Evolutionary conservation across 2,329 filamentous ascomycete species (phyloP).

Genomic region (Fusarium veterinarium): DNA sequence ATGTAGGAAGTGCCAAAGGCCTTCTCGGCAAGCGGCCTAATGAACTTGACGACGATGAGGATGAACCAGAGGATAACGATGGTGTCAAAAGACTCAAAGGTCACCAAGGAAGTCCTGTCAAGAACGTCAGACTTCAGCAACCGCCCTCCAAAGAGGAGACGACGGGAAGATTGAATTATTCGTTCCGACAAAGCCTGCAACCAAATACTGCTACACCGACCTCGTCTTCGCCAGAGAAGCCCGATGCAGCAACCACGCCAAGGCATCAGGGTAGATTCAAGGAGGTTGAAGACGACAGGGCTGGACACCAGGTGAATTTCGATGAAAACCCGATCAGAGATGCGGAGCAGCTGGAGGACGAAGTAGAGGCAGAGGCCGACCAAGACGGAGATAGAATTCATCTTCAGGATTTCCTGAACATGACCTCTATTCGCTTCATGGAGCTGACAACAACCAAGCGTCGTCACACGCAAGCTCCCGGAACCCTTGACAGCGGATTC

Average conservation of each 20-base stretch:
- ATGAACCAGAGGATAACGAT: slow-evolving; percentile 67
- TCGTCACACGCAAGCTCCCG: slow-evolving; percentile 80
- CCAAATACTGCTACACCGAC: slow-evolving; percentile 57
- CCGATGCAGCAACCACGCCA: slow-evolving; percentile 63
- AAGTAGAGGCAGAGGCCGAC: slow-evolving; percentile 62
- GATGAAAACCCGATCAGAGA: slow-evolving; percentile 56
- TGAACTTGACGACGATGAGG: slow-evolving; percentile 73
- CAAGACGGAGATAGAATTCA: slow-evolving; percentile 73
- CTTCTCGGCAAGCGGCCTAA: slow-evolving; percentile 78
- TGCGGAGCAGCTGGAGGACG: slow-evolving; percentile 57
- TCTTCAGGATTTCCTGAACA: slow-evolving; percentile 90
- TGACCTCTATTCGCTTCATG: slow-evolving; percentile 98
- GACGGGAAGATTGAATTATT: slow-evolving; percentile 68
- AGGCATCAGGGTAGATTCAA: slow-evolving; percentile 66
- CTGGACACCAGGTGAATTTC: slow-evolving; percentile 58
- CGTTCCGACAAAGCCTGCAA: slow-evolving; percentile 60
- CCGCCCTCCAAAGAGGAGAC: slow-evolving; percentile 76
- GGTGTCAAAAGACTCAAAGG: slow-evolving; percentile 77
- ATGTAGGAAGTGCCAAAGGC: slow-evolving; percentile 78
- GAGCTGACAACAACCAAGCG: slow-evolving; percentile 97
- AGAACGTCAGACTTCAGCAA: slow-evolving; percentile 76
- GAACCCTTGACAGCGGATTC: slow-evolving; percentile 56
- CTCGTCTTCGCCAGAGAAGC: slow-evolving; percentile 62
- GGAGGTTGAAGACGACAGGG: slow-evolving; percentile 61
- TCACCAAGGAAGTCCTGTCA: slow-evolving; percentile 80